phyloP scores from a whole-genome alignment of 129 eudicot species.

The Tagetes patula region DNA sequence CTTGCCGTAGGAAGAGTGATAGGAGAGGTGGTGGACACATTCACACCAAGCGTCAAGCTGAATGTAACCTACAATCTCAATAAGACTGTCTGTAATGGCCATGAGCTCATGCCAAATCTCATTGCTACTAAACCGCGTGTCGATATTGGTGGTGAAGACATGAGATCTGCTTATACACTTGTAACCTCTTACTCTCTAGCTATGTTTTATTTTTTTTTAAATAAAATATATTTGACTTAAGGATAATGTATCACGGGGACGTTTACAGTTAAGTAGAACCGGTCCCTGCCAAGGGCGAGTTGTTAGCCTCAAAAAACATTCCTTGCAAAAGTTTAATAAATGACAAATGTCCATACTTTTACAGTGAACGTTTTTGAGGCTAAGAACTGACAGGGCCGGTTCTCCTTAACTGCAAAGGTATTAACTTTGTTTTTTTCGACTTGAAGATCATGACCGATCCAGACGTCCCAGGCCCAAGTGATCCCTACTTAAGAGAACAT shows the following conservation, averaged over 20 bases:
- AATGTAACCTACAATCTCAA: constrained; percentile 63
- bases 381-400: no score
- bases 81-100: constrained; percentile 80
- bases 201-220: not conserved
- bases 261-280: no score
- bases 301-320: no score
- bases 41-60: constrained; percentile 69
- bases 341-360: no score
- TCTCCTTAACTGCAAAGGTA: not conserved
- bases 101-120: constrained; percentile 83
- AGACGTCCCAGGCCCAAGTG: constrained; percentile 74
- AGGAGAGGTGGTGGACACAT: constrained; percentile 84
- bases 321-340: no score
- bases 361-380: no score
- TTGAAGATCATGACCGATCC: constrained; percentile 68
- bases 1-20: constrained; percentile 75
- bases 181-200: constrained; percentile 40
- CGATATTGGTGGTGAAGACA: constrained; percentile 89
- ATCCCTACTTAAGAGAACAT: constrained; percentile 62
- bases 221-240: no score
- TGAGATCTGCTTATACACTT: constrained; percentile 85
- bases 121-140: constrained; percentile 62
- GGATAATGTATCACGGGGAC: no score
- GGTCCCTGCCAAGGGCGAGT: no score
- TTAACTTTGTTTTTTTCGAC: constrained; percentile 12